Base-by-base conservation (phyloP, 441 rosid species). In the Gossypium schwendimanii region DNA sequence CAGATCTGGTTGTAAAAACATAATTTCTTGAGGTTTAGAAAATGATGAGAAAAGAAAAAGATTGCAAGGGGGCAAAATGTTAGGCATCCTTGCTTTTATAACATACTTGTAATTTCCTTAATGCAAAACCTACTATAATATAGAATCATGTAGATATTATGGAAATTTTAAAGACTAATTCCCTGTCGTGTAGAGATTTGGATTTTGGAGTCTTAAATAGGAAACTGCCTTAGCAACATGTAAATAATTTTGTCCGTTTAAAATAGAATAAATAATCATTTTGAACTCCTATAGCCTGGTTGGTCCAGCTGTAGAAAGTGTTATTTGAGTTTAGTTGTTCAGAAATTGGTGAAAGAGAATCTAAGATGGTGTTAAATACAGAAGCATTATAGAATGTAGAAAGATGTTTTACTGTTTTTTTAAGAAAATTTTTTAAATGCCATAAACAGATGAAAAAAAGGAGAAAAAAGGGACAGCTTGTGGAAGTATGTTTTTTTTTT, bases 191-290 rank as follows among this genome's bases (percentile, higher is more conserved):
- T 41, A 36, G 44, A 9, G 49, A 63, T 62, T 62, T 62, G 49
- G 67, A 62, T 15, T 33, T 62, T 62, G 26, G 50, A 62, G 26
- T 36, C 67, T 61, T 31, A 61, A 57, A 61, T 61, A 33, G 65
- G 65, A 28, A 60, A n/a, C 20, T 60, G 6, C 21, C 21, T 60
- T 60, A 60, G 45, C 45, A 58, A 58, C 17, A 12, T 17, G n/a
- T 26, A 60, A 60, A 14, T 39, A 39, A 39, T 7, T 39, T 39
- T 6, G 3, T 60, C 64, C 11, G 6, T 14, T 28, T 26, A 6
- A 28, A 60, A 26, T 6, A 59, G 63, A 28, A 12, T 60, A 24
- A 28, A n/a, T 15, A 28, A 60, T 60, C 10, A 6, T 60, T 7
- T 28, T 60, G 44, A 60, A 60, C 41, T 60, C 20, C 15, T 28